Evolutionary conservation across 352 stramenopile species (phyloP).

Genomic region (Phytopythium cucurbitacearum): DNA sequence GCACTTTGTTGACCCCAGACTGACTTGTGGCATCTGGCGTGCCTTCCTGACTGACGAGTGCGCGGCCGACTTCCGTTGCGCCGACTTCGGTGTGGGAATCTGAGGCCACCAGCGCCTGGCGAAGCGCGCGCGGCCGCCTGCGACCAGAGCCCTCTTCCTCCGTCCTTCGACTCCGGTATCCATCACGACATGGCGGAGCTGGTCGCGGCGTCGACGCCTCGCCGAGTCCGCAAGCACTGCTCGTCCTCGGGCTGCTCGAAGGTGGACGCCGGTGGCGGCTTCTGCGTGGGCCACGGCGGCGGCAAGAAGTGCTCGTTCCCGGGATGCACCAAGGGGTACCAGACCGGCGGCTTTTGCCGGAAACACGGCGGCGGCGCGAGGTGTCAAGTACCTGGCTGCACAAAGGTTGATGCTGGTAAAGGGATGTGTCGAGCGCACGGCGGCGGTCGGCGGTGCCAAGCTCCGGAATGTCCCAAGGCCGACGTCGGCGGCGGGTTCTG

Average conservation of each 20-base stretch:
- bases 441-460: slow-evolving; percentile 67
- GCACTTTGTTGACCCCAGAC: no score
- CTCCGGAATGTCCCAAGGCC: slow-evolving; percentile 49
- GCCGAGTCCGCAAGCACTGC: slow-evolving; percentile 54
- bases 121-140: no score
- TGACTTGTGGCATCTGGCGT: no score
- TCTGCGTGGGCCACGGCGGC: slow-evolving; percentile 80
- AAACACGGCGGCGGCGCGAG: slow-evolving; percentile 71
- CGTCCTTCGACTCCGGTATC: no score
- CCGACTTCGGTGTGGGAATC: no score
- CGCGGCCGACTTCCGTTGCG: no score
- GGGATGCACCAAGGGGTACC: slow-evolving; percentile 71
- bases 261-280: slow-evolving; percentile 73
- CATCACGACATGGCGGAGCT: neutral
- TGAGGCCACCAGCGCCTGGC: no score
- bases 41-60: no score
- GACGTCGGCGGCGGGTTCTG: slow-evolving; percentile 83
- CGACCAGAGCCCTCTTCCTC: no score
- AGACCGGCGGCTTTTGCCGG: slow-evolving; percentile 74
- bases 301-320: slow-evolving; percentile 76
- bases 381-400: slow-evolving; percentile 65
- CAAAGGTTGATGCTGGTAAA: slow-evolving; percentile 74
- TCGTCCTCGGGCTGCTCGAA: slow-evolving; percentile 49
- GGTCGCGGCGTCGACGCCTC: slow-evolving; percentile 7
- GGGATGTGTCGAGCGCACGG: slow-evolving; percentile 73